A percentile compares a stretch with the other conserved stretches of the same genome.
Evolutionary conservation across 805 yeast species (phyloP).

Genomic region (Candida vaughaniae): DNA sequence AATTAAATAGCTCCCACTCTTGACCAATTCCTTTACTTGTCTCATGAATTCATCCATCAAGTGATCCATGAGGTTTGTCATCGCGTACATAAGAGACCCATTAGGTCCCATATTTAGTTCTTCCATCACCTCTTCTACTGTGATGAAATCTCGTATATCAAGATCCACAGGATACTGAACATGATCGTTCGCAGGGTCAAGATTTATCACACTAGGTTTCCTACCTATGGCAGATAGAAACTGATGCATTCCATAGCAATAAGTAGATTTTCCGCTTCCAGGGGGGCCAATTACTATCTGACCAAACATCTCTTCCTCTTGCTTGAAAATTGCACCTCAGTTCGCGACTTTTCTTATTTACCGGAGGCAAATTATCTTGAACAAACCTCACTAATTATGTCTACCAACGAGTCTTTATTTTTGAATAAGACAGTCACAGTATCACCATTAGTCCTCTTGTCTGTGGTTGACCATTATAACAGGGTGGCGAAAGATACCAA

Average conservation of each 20-base stretch:
- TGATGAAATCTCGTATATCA: conserved; percentile 75
- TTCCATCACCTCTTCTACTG: conserved; percentile 76
- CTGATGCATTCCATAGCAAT: conserved; percentile 89
- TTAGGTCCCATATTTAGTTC: conserved; percentile 75
- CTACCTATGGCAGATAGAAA: conserved; percentile 94
- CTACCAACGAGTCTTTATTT: conserved; percentile 35
- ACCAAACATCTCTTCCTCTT: conserved; percentile 52
- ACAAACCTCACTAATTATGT: conserved; percentile 5
- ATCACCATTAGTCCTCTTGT: conserved; percentile 90
- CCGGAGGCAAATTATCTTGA: conserved; percentile 4
- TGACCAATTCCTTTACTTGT: conserved; percentile 63
- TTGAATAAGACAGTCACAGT: conserved; percentile 70
- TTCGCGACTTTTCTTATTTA: not conserved
- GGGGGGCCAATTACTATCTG: conserved; percentile 98
- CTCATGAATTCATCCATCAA: conserved; percentile 92
- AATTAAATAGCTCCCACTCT: conserved; percentile 63
- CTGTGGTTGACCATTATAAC: conserved; percentile 94
- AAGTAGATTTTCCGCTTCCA: conserved; percentile 95
- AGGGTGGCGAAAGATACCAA: conserved; percentile 69
- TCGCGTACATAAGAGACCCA: conserved; percentile 88
- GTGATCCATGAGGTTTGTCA: conserved; percentile 78
- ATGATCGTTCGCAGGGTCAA: conserved; percentile 89
- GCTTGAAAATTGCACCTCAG: not conserved
- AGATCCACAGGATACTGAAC: conserved; percentile 63
- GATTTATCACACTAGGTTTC: conserved; percentile 75